Evolutionary conservation across 805 yeast genomes (phyloP).

Genomic region (Priceomyces carsonii): DNA sequence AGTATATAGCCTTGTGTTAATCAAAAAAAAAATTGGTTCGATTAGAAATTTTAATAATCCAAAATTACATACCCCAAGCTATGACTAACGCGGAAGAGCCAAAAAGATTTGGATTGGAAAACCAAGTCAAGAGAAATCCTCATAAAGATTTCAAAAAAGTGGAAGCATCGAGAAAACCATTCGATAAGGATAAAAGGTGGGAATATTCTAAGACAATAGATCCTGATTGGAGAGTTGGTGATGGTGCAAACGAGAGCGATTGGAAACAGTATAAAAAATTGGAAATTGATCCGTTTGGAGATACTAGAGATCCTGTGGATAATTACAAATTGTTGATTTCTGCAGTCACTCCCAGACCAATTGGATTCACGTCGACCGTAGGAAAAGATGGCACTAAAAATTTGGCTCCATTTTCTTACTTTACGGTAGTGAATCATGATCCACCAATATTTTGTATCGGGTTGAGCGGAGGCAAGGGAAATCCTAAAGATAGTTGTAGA

Average conservation of each 20-base stretch:
- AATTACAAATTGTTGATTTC: conserved; percentile 53
- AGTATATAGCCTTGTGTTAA: too few relatives aligned
- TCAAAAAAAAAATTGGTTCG: too few relatives aligned
- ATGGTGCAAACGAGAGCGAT: conserved; percentile 44
- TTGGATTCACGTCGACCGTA: conserved; percentile 56
- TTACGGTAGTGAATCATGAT: conserved; percentile 46
- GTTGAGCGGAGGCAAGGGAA: conserved; percentile 35
- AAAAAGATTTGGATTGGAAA: conserved; percentile 12
- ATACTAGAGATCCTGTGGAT: conserved; percentile 36
- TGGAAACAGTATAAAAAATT: conserved; percentile 49
- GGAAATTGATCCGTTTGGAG: conserved; percentile 49
- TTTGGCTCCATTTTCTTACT: conserved; percentile 63
- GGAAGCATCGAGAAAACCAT: conserved; percentile 5
- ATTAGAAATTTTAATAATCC: too few relatives aligned
- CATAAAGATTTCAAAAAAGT: conserved; percentile 11
- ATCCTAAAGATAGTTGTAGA: conserved; percentile 48
- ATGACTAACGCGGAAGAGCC: too few relatives aligned
- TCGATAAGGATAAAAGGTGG: conserved; percentile 4
- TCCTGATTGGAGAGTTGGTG: conserved; percentile 45
- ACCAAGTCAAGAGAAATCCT: conserved; percentile 17
- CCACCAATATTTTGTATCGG: conserved; percentile 62
- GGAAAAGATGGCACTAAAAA: conserved; percentile 44
- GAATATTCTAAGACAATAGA: conserved; percentile 24
- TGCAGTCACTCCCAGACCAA: conserved; percentile 60
- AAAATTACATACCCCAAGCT: too few relatives aligned